Base-by-base conservation (phyloP, 805 yeast genomes). In the Pichia pseudocactophila region DNA sequence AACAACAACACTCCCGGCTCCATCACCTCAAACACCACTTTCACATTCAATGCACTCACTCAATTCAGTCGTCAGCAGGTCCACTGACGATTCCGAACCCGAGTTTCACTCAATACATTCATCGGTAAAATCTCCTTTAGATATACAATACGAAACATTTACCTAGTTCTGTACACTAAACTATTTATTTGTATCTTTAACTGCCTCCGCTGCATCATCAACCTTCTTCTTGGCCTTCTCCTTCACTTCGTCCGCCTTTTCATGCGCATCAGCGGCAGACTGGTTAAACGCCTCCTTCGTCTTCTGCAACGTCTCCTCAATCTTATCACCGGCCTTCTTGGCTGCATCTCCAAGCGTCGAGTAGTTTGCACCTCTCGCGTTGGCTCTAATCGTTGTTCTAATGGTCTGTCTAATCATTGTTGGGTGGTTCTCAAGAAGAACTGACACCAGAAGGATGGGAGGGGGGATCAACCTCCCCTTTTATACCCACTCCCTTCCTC, bases 281-380 rank as follows among this genome's bases (percentile, higher is more conserved):
- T 36, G 25, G 35, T 41, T 41, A 16, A 41, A 32, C 3, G 22
- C 10, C 28, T 41, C 44, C 34, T 41, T 41, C 13, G 27, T 40
- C 33, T 28, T 28, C 10, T 37, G 36, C 4, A 37, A 32, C 8
- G 30, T 27, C 30, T 41, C 41, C 10, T 17, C 27, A 10, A 43
- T 30, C 16, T 26, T 36, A 20, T 43, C 46, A 11, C 43, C 43
- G 13, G 31, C 43, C 19, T 43, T 36, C 26, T 39, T 39, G 8
- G 46, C 46, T 12, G 36, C 39, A 18, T 43, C 46, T 4, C 46
- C 46, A n/a, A 43, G 33, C 7, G 46, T 30, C 7, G 46, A 43
- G 17, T 43, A 43, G 17, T 28, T 22, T 22, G 25, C 25, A 22
- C 5, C 25, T 22, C 25, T 30, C 11, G 13, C n/a, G 16, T 9